Evolutionary conservation across 306 rosid species (phyloP), one percentile per base, ranked within the genome.

Genomic region (Delonix regia): DNA sequence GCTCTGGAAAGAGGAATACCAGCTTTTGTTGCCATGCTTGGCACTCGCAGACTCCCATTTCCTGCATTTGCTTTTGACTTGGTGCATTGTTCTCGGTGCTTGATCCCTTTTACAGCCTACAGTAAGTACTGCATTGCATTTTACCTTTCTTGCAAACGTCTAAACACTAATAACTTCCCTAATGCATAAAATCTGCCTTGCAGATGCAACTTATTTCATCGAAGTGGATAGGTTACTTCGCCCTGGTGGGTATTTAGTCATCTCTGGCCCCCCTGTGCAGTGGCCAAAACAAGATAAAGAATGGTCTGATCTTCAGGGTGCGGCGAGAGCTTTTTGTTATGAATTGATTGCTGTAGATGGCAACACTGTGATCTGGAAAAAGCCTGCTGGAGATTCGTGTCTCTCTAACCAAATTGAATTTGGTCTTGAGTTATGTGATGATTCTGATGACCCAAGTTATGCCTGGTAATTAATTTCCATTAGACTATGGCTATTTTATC

Each of bases 151-250:
- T 68, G 42, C 34, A 4, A 47, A 67, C 52, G 27, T 77, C 27
- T 42, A 57, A 42, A 73, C 15, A 59, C 57, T 21, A 30, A 21
- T 62, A n/a, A 27, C 70, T 56, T n/a, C 59, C 69, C 76, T 86
- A 73, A 63, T 78, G 34, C 85, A 72, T 39, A 45, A 78, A 62
- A 73, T 78, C 42, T 80, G 47, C 66, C 73, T 83, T 82, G 86
- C 89, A 95, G 99, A 95, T 86, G 97, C 95, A 41, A 89, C 94
- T 34, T 95, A 95, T 87, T 92, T 95, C 90, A 79, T 91, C 3
- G 98, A 95, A 88, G 99, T 95, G 72, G 97, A 95, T 82, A 90
- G 99, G 22, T 75, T 95, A 77, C 99, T 95, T 77, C 97, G 99
- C 36, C 97, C 97, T 48, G 95, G 97, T 76, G 99, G 99, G 74